Percentiles rank a stretch among this genome's conserved stretches.
Conservation (phyloP, 78 protist genomes). For the Chrysochromulina tobinii region DNA sequence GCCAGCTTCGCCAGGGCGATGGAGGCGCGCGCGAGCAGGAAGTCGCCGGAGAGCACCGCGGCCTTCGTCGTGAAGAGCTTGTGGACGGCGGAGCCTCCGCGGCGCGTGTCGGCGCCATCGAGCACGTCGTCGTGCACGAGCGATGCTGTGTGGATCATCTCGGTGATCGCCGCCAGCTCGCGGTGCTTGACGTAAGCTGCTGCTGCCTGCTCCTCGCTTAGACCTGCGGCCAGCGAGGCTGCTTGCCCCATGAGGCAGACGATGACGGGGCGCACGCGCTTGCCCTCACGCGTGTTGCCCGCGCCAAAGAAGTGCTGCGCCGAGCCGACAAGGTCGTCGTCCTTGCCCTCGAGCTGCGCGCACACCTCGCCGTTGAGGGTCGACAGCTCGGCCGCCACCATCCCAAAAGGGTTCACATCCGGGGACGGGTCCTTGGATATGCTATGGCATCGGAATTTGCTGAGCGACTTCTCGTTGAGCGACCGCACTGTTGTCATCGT, state of each 20-base stretch:
- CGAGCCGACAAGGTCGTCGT: not conserved
- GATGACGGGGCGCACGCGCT: slow-evolving; percentile 7
- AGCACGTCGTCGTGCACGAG: slow-evolving; percentile 88
- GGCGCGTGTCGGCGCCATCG: slow-evolving; percentile 65
- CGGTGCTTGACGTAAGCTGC: not conserved
- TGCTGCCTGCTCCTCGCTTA: not conserved
- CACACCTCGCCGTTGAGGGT: not conserved
- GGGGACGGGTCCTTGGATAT: not conserved
- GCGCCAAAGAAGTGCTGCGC: slow-evolving; percentile 37
- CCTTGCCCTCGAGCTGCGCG: not conserved
- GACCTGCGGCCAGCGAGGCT: not conserved
- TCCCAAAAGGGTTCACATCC: not conserved
- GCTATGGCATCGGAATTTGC: not conserved
- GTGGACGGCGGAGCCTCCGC: slow-evolving; percentile 21
- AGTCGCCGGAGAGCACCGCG: slow-evolving; percentile 77
- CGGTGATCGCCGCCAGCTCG: slow-evolving; percentile 74
- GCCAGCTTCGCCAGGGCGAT: not conserved
- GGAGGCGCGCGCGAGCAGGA: slow-evolving; percentile 70
- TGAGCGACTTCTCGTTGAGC: not conserved
- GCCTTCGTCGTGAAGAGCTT: not conserved
- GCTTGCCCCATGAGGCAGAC: not conserved
- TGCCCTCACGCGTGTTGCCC: not conserved
- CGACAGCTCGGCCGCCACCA: not conserved
- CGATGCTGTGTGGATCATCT: slow-evolving; percentile 89
- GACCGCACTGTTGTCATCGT: not conserved